phyloP scores from a whole-genome alignment of 495 filamentous ascomycete species.

The Hyaloscypha finlandica region DNA sequence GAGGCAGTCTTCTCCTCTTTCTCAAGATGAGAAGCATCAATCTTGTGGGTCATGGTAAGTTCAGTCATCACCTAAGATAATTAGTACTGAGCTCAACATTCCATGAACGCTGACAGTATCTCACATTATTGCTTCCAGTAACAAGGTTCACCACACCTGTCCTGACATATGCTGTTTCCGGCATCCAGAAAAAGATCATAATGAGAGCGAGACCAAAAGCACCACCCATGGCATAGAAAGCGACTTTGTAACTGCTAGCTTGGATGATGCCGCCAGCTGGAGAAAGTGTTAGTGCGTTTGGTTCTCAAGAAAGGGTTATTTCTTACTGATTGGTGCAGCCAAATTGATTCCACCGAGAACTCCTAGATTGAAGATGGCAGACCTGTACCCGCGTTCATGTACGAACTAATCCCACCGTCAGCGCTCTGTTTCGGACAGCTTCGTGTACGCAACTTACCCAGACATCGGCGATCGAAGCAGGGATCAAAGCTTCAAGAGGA shows the following conservation, averaged over 20 bases:
- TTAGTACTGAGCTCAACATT: background rate
- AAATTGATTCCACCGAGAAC: conserved; percentile 43
- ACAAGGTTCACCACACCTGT: conserved; percentile 41
- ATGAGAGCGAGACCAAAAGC: conserved; percentile 41
- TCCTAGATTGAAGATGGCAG: conserved; percentile 29
- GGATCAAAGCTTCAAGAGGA: conserved; percentile 58
- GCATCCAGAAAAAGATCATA: conserved; percentile 48
- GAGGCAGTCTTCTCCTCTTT: conserved; percentile 17
- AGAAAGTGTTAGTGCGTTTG: background rate
- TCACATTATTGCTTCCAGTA: conserved; percentile 32
- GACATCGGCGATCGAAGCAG: conserved; percentile 58
- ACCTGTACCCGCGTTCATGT: conserved; percentile 35
- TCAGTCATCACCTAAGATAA: background rate
- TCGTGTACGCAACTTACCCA: conserved; percentile 11
- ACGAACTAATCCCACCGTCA: conserved; percentile 21
- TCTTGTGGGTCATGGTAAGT: conserved; percentile 29
- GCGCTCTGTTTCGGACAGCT: background rate
- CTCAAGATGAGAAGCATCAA: conserved; percentile 36
- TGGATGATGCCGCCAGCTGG: conserved; percentile 40
- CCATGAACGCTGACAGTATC: background rate
- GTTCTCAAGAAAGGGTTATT: background rate
- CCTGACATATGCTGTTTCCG: conserved; percentile 43
- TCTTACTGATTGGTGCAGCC: conserved; percentile 43
- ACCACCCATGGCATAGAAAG: conserved; percentile 43
- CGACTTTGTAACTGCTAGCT: conserved; percentile 37